A percentile compares a stretch with the other conserved stretches of the same genome.
Conservation (phyloP, 805 yeast genomes). For the Komagataella ulmi region DNA sequence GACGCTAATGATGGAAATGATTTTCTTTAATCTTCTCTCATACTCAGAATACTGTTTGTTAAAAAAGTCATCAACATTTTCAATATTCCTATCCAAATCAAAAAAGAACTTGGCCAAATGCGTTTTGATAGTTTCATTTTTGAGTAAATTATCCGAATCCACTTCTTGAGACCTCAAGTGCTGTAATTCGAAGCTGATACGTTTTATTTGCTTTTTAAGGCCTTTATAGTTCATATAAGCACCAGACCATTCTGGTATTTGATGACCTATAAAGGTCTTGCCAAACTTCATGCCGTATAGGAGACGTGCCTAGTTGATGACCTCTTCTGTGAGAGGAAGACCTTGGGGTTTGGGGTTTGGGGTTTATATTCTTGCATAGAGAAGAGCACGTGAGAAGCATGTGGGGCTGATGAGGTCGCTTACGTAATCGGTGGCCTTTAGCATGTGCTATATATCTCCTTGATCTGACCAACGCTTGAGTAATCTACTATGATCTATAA, state of each 20-base stretch:
- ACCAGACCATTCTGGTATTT: slow-evolving; percentile 87
- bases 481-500: neutral
- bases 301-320: neutral
- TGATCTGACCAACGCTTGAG: neutral
- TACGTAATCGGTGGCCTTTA: neutral
- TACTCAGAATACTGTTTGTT: slow-evolving; percentile 64
- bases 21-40: slow-evolving; percentile 46
- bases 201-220: slow-evolving; percentile 69
- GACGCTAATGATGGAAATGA: slow-evolving; percentile 23
- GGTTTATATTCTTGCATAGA: neutral
- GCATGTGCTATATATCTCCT: neutral
- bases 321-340: neutral
- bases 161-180: slow-evolving; percentile 9
- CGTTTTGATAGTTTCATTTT: slow-evolving; percentile 27
- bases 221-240: slow-evolving; percentile 78
- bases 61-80: slow-evolving; percentile 69
- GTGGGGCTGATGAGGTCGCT: neutral
- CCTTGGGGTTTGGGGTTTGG: neutral
- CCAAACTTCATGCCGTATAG: slow-evolving; percentile 58
- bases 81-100: slow-evolving; percentile 69
- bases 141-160: slow-evolving; percentile 18
- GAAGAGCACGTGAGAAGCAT: neutral
- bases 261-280: slow-evolving; percentile 67
- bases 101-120: slow-evolving; percentile 58
- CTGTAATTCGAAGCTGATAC: slow-evolving; percentile 32